Conservation (phyloP, 208 protist genomes). For the Crithidia bombi region DNA sequence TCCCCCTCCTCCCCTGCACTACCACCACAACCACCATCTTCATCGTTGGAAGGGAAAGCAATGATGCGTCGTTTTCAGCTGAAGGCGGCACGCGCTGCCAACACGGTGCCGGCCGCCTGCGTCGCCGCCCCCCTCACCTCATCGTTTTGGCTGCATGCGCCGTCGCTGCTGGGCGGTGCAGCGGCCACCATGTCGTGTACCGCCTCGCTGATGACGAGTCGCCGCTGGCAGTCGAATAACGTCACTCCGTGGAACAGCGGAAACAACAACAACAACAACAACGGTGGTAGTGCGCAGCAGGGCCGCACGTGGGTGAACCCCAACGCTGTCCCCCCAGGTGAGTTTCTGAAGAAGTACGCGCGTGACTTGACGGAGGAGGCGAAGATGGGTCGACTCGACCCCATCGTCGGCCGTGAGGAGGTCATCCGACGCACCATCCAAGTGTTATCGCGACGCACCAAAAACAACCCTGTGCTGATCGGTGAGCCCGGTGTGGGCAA, state of each 20-base stretch:
- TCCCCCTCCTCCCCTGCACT: too few species aligned
- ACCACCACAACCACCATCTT: too few species aligned
- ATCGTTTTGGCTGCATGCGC: not conserved
- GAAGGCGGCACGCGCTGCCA: constrained; percentile 13
- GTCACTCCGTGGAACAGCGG: constrained; percentile 64
- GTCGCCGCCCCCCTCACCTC: constrained; percentile 1
- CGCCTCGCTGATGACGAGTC: not conserved
- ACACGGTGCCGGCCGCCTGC: not conserved
- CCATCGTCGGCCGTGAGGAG: constrained; percentile 99
- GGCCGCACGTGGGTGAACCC: constrained; percentile 88
- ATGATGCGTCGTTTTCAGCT: constrained; percentile 22
- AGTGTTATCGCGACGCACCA: constrained; percentile 97
- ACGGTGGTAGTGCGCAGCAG: constrained; percentile 55
- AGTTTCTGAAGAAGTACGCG: constrained; percentile 97
- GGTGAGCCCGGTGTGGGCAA: constrained; percentile 96
- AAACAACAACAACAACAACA: constrained; percentile 14
- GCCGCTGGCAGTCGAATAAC: constrained; percentile 25
- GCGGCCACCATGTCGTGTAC: not conserved
- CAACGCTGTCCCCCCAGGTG: constrained; percentile 83
- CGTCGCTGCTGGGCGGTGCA: not conserved
- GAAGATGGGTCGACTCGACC: constrained; percentile 94
- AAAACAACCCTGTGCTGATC: constrained; percentile 99
- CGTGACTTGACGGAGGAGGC: constrained; percentile 95
- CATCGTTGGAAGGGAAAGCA: not conserved
- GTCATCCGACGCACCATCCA: constrained; percentile 98